phyloP scores from a whole-genome alignment of 371 early-diverging fungal genomes.

The Mycotypha africana region DNA sequence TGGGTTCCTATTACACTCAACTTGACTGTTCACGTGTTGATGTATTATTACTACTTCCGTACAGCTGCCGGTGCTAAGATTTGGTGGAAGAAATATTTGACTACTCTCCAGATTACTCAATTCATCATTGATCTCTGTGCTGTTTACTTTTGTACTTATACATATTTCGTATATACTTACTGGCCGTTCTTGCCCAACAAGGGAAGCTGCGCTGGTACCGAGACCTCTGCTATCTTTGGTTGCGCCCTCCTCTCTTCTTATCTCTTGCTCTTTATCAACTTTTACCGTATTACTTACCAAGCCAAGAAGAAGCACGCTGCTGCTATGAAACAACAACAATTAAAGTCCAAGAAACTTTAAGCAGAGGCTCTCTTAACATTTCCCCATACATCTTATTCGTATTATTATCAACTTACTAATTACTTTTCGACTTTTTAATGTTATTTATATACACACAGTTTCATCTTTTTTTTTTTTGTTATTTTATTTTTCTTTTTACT shows the following conservation, averaged over 20 bases:
- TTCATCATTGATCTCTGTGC: slow-evolving; percentile 79
- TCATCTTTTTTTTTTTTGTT: too few relatives aligned
- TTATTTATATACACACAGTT: too few relatives aligned
- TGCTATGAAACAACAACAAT: slow-evolving; percentile 12
- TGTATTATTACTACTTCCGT: slow-evolving; percentile 91
- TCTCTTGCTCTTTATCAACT: slow-evolving; percentile 83
- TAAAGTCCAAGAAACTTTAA: slow-evolving; percentile 44
- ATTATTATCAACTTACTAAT: too few relatives aligned
- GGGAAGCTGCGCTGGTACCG: slow-evolving; percentile 77
- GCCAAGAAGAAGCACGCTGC: slow-evolving; percentile 43
- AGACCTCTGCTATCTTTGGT: slow-evolving; percentile 77
- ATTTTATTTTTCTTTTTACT: too few relatives aligned
- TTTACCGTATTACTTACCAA: slow-evolving; percentile 81
- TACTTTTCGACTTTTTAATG: too few relatives aligned
- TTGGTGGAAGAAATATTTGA: slow-evolving; percentile 93
- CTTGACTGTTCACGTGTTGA: slow-evolving; percentile 87
- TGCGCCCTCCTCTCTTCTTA: slow-evolving; percentile 77
- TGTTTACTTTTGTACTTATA: slow-evolving; percentile 80
- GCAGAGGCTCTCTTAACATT: too few relatives aligned
- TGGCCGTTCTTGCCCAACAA: slow-evolving; percentile 66
- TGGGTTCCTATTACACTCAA: slow-evolving; percentile 81
- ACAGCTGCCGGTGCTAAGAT: slow-evolving; percentile 78
- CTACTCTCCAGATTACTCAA: slow-evolving; percentile 86
- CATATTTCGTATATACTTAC: slow-evolving; percentile 69
- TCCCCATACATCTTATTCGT: too few relatives aligned